These are phyloP conservation scores for Penicillium sp. DNA, from an alignment of 2,329 filamentous ascomycete species.

Conservation along the genomic window DNA sequence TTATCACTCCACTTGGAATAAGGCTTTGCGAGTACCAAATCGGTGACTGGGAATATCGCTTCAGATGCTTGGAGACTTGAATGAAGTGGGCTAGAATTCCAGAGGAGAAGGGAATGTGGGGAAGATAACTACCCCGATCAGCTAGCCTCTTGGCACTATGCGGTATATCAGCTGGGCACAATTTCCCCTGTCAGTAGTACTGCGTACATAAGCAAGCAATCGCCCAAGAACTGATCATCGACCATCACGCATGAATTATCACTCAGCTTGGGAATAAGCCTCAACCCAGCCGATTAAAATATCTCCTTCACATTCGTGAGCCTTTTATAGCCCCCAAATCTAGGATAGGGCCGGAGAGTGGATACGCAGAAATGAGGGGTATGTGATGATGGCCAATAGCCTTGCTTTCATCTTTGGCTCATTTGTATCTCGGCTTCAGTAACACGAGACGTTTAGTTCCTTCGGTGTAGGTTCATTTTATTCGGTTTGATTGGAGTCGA, in stretches of 20 bases:
- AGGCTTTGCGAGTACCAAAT: background rate
- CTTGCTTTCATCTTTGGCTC: no score
- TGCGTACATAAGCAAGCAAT: background rate
- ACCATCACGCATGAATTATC: background rate
- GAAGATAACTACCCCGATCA: background rate
- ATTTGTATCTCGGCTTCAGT: no score
- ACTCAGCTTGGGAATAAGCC: background rate
- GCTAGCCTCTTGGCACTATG: background rate
- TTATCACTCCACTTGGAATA: background rate
- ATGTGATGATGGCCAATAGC: background rate
- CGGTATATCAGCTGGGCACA: background rate
- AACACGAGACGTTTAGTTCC: no score
- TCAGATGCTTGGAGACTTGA: background rate
- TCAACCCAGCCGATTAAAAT: background rate
- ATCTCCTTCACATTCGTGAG: background rate
- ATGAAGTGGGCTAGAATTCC: background rate
- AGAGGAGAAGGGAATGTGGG: background rate
- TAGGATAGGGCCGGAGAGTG: background rate
- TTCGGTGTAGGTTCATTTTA: no score
- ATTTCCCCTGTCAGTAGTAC: background rate
- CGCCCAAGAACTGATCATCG: background rate
- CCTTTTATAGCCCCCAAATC: background rate
- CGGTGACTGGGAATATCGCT: background rate
- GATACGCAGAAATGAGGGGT: background rate
- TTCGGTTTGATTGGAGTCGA: no score